Conservation (phyloP, 768 basidiomycete species). For the Psilocybe azurescens region DNA sequence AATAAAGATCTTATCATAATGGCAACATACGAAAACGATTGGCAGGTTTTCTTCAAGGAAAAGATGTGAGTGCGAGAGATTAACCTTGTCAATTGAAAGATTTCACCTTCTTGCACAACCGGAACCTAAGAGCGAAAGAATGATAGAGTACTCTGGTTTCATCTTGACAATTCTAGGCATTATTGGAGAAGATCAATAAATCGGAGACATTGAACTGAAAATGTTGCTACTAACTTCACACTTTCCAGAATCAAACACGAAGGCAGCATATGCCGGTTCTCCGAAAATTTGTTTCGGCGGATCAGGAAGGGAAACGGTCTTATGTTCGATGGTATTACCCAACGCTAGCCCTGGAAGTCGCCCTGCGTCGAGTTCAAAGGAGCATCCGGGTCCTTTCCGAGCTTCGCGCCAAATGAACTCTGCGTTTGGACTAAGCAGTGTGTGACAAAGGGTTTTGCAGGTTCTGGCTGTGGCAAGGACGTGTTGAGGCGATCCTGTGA, state of each 20-base stretch:
- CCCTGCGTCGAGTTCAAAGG: neutral
- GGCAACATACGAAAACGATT: neutral
- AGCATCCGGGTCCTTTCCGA: conserved; percentile 33
- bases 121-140: neutral
- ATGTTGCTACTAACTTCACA: conserved; percentile 48
- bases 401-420: conserved; percentile 65
- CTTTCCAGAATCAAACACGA: conserved; percentile 60
- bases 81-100: neutral
- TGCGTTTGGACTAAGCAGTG: conserved; percentile 50
- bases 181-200: no score
- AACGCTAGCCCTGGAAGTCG: no score
- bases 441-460: conserved; percentile 56
- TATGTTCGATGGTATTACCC: neutral
- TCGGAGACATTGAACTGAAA: no score
- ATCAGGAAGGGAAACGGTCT: conserved; percentile 25
- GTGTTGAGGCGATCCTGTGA: conserved; percentile 56
- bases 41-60: neutral
- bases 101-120: neutral
- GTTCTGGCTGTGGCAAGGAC: conserved; percentile 64
- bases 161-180: conserved; percentile 42
- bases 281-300: conserved; percentile 37
- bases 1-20: neutral
- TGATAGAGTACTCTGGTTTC: conserved; percentile 40
- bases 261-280: conserved; percentile 67
- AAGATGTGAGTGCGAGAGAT: neutral